Base-by-base conservation (phyloP, 768 basidiomycete genomes). In the Xerocomellus intermedius region DNA sequence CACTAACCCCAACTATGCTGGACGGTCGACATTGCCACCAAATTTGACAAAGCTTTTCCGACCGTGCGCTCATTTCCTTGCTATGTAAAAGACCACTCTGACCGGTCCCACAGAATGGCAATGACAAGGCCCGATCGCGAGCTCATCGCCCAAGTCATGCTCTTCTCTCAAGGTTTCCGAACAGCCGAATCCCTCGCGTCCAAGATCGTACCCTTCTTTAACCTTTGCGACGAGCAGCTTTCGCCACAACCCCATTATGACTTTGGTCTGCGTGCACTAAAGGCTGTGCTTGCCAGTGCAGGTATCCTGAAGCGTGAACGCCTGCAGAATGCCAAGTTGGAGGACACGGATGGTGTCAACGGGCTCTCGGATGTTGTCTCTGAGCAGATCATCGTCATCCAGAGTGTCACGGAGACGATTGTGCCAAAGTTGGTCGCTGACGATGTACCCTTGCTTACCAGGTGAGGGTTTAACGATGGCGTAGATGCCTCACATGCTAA, bases 151-250 rank as follows among this genome's bases (percentile, higher is more conserved):
- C 97, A 99, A 74, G 97, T 99, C 69, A 94, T 98, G 91, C 77
- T 99, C 43, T 98, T 98, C 78, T 98, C 97, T 19, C 97, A 98
- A 77, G 97, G 97, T 58, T 99, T 98, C 84, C 86, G 97, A 37
- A 94, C 94, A 13, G 97, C 97, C 8, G 97, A 99, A 73, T 89
- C 85, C 0, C 82, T 99, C n/a, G 97, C 97, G 2, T 93, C 93
- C 52, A 98, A 98, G 74, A 91, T 98, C 55, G 97, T 99, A 12
- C 97, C 97, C 0, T 98, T 99, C 80, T 99, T 99, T 82, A 96
- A 96, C 70, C 87, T 99, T 52, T 99, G 97, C 60, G 88, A 94
- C 56, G 97, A 98, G 64, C 96, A 98, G 62, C 81, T 98, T 21
- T 98, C 97, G 1, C 85, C 91, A 22, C 97, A 99, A 65, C 94